Percentiles rank a stretch among this genome's conserved stretches.
Evolutionary conservation across 495 filamentous ascomycete species (phyloP).

Genomic region (Tuber borchii): DNA sequence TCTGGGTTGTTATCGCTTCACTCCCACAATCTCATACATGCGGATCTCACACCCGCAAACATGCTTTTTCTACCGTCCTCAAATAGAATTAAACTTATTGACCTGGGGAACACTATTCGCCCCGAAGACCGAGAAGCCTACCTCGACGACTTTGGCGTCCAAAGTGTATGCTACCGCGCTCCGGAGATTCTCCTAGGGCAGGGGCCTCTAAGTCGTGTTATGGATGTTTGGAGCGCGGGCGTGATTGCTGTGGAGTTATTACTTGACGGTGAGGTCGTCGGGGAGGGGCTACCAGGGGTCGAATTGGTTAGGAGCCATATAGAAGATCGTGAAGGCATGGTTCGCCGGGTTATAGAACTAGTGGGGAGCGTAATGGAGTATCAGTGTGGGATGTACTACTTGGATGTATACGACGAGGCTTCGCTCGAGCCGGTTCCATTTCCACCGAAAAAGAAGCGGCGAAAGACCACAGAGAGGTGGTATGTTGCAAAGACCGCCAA

Average conservation of each 20-base stretch:
- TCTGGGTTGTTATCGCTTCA: constrained; percentile 31
- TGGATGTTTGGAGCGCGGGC: constrained; percentile 40
- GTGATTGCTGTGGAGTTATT: constrained; percentile 39
- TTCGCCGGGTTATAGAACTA: constrained; percentile 31
- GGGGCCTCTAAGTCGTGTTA: constrained; percentile 31
- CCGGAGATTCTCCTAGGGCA: constrained; percentile 38
- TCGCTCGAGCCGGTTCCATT: constrained; percentile 21
- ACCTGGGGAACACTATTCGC: constrained; percentile 37
- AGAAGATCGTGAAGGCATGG: constrained; percentile 29
- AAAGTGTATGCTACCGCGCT: constrained; percentile 38
- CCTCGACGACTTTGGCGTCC: constrained; percentile 33
- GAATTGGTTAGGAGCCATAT: constrained; percentile 28
- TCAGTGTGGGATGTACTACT: constrained; percentile 28
- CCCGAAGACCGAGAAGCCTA: constrained; percentile 26
- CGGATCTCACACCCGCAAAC: constrained; percentile 40
- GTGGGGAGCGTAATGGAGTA: constrained; percentile 32
- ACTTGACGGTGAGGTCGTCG: constrained; percentile 25
- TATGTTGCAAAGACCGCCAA: neutral
- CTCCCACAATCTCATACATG: constrained; percentile 34
- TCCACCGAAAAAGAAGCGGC: constrained; percentile 15
- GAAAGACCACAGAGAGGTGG: constrained; percentile 7
- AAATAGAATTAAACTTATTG: constrained; percentile 37
- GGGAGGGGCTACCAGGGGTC: constrained; percentile 20
- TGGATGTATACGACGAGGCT: constrained; percentile 25
- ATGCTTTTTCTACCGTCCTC: constrained; percentile 34